phyloP scores from a whole-genome alignment of 1,139 yeast genomes.

The Sugiyamaella pinicola region DNA sequence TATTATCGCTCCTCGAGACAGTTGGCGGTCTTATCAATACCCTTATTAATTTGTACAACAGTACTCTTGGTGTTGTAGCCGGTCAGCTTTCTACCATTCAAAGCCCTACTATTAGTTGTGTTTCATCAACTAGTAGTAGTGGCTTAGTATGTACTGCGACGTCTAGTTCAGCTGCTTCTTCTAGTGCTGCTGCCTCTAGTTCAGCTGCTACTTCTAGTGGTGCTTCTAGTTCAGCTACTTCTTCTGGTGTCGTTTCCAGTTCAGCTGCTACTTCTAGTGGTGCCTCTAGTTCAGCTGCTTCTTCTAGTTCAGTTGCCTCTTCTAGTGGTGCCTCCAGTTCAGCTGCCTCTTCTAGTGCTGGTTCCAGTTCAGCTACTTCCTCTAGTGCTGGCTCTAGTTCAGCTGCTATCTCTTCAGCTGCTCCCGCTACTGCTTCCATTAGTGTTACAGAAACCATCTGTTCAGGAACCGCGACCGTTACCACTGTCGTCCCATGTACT shows the following conservation, averaged over 20 bases:
- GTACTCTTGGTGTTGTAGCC: constrained; percentile 9
- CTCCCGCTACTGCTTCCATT: constrained; percentile 2
- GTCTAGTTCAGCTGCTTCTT: neutral
- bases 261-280: constrained; percentile 4
- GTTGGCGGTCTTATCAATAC: constrained; percentile 4
- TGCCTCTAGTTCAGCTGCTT: constrained; percentile 2
- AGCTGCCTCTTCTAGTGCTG: neutral
- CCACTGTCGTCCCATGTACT: constrained; percentile 11
- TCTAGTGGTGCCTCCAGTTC: neutral
- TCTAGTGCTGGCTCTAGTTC: neutral
- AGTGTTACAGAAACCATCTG: neutral
- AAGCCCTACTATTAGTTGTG: constrained; percentile 7
- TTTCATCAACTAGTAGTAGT: neutral
- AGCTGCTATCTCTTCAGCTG: neutral
- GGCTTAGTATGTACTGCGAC: constrained; percentile 5
- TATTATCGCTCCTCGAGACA: too few relatives aligned
- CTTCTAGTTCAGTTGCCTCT: neutral
- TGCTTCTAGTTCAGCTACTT: too few relatives aligned
- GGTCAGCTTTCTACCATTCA: constrained; percentile 11
- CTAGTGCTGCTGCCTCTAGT: too few relatives aligned
- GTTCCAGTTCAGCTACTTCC: constrained; percentile 2
- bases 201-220: too few relatives aligned
- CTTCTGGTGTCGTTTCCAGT: too few relatives aligned
- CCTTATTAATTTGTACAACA: constrained; percentile 6
- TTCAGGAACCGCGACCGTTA: constrained; percentile 4